Conservation (phyloP, 768 basidiomycete genomes). For the Psilocybe azurescens region DNA sequence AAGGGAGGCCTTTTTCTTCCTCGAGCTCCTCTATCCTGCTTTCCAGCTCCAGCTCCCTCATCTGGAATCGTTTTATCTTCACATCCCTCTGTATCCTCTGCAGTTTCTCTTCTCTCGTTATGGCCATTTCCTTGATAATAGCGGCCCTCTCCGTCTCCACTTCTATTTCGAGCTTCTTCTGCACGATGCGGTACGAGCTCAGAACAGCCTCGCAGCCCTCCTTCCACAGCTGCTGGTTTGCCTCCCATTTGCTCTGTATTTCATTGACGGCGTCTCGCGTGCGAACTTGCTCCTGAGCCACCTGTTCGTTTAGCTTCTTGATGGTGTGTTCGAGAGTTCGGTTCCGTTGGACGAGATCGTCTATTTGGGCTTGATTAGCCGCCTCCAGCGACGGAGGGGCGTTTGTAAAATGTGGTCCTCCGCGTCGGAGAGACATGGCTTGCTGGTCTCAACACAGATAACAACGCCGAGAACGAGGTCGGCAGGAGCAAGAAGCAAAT, state of each 20-base stretch:
- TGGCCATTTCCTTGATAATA: slow-evolving; percentile 60
- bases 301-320: slow-evolving; percentile 57
- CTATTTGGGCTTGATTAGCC: slow-evolving; percentile 70
- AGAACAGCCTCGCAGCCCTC: slow-evolving; percentile 68
- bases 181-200: slow-evolving; percentile 66
- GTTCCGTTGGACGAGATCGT: slow-evolving; percentile 74
- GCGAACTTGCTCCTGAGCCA: slow-evolving; percentile 47
- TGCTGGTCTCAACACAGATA: not conserved
- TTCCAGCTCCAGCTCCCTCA: slow-evolving; percentile 65
- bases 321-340: slow-evolving; percentile 66
- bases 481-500: not conserved
- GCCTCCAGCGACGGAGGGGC: slow-evolving; percentile 55
- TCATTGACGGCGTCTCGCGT: slow-evolving; percentile 45
- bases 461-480: not conserved
- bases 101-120: slow-evolving; percentile 60
- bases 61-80: slow-evolving; percentile 71
- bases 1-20: slow-evolving; percentile 41
- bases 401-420: slow-evolving; percentile 25
- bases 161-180: slow-evolving; percentile 57
- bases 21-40: slow-evolving; percentile 56
- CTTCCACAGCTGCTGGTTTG: slow-evolving; percentile 62
- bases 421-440: slow-evolving; percentile 22
- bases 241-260: slow-evolving; percentile 54
- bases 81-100: slow-evolving; percentile 67
- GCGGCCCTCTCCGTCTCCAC: slow-evolving; percentile 58